phyloP scores from a whole-genome alignment of 2,329 filamentous ascomycete species.

The Diaporthe sp. region DNA sequence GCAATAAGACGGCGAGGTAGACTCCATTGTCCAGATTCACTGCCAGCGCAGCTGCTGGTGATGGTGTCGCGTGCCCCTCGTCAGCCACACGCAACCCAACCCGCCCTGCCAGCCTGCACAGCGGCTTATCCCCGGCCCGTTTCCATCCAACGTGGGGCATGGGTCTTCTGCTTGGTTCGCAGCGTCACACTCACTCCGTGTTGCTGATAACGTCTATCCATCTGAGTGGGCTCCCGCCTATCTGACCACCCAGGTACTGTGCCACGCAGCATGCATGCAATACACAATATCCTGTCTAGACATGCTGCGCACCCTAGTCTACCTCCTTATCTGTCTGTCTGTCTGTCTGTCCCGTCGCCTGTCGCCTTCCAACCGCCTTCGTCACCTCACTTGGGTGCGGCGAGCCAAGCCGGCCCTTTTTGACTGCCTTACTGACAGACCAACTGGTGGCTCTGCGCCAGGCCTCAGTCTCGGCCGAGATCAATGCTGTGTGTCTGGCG shows the following conservation, averaged over 20 bases:
- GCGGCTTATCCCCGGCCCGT: slow-evolving; percentile 4
- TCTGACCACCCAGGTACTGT: neutral
- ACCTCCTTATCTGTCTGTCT: neutral
- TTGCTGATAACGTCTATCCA: slow-evolving; percentile 11
- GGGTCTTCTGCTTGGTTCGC: neutral
- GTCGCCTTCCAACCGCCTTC: neutral
- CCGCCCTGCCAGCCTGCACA: neutral
- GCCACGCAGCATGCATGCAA: neutral
- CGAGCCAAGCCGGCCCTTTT: neutral
- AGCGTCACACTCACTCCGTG: neutral
- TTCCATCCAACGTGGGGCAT: slow-evolving; percentile 4
- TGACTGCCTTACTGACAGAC: neutral
- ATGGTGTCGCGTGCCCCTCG: neutral
- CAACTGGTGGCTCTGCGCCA: neutral
- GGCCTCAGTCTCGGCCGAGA: neutral
- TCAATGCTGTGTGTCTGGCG: neutral
- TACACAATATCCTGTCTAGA: neutral
- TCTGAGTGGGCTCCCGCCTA: slow-evolving; percentile 10
- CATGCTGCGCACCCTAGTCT: neutral
- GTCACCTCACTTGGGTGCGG: neutral
- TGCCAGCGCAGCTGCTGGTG: neutral
- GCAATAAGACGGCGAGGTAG: no score
- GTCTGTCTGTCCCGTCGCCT: slow-evolving; percentile 7
- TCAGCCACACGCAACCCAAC: neutral
- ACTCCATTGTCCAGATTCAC: no score